phyloP scores from a whole-genome alignment of 805 yeast genomes.

The Teunomyces lycoperdinae region DNA sequence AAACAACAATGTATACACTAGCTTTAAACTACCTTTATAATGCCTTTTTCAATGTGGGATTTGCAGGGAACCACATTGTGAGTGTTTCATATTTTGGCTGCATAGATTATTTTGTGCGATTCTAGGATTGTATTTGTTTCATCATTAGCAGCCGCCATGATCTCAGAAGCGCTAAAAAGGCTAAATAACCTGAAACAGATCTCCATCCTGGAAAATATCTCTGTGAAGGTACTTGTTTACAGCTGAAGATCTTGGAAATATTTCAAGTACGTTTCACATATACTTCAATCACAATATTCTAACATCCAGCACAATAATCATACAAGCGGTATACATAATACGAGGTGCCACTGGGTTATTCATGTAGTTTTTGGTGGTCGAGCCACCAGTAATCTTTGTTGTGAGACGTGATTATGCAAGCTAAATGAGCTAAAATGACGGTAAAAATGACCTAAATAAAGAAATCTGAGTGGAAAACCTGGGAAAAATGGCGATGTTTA shows the following conservation, averaged over 20 bases:
- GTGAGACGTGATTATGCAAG: slow-evolving; percentile 46
- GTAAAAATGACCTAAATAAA: slow-evolving; percentile 36
- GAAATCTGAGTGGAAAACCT: slow-evolving; percentile 26
- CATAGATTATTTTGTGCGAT: background rate
- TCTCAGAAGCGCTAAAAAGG: background rate
- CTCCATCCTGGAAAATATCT: background rate
- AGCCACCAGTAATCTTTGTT: slow-evolving; percentile 35
- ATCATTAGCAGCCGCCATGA: background rate
- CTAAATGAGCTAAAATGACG: slow-evolving; percentile 39
- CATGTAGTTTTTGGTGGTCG: background rate
- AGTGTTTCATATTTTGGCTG: slow-evolving; percentile 1
- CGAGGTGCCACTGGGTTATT: slow-evolving; percentile 10
- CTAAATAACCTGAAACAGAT: slow-evolving; percentile 1
- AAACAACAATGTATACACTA: no score
- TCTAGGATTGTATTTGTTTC: background rate
- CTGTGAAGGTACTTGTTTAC: background rate
- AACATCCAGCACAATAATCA: background rate
- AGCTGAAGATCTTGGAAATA: background rate
- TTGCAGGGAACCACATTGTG: background rate
- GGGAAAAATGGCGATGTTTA: slow-evolving; percentile 8
- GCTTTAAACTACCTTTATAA: background rate
- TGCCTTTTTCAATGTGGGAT: background rate
- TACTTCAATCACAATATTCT: background rate
- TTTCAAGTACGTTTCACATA: background rate
- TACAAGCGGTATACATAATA: slow-evolving; percentile 46